Conservation (phyloP, 1,284 basidiomycete species). For the Cutaneotrichosporon cavernicola region DNA sequence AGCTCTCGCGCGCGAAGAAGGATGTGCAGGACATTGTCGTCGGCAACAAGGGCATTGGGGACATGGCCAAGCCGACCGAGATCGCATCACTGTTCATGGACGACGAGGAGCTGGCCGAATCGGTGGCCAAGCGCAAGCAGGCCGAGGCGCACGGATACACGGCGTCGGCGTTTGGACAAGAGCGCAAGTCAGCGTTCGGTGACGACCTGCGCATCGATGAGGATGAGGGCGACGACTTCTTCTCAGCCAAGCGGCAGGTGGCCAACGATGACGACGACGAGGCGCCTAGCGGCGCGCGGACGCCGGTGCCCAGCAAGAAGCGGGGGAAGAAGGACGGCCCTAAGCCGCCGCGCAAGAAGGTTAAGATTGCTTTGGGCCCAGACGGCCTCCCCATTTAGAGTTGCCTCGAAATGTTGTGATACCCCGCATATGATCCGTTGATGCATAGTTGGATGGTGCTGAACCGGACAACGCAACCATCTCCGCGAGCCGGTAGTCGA, state of each 20-base stretch:
- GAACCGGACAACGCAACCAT: no score
- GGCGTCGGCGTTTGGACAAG: slow-evolving; percentile 23
- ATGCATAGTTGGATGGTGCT: background rate
- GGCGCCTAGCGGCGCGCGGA: slow-evolving; percentile 30
- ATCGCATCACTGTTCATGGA: slow-evolving; percentile 94
- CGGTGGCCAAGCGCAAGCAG: slow-evolving; percentile 52
- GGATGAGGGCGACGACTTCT: slow-evolving; percentile 50
- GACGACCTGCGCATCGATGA: slow-evolving; percentile 38
- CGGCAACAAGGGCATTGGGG: slow-evolving; percentile 89
- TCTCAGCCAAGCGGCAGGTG: slow-evolving; percentile 24
- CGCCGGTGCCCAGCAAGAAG: slow-evolving; percentile 25
- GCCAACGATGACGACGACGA: slow-evolving; percentile 25
- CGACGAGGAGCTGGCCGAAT: slow-evolving; percentile 65
- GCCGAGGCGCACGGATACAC: slow-evolving; percentile 52
- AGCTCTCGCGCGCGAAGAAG: slow-evolving; percentile 91
- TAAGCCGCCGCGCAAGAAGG: slow-evolving; percentile 42
- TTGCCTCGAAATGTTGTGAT: background rate
- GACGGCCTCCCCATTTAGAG: slow-evolving; percentile 43
- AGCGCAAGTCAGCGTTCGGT: slow-evolving; percentile 36
- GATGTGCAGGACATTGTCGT: slow-evolving; percentile 99
- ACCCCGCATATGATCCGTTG: slow-evolving; percentile 11
- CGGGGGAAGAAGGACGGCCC: slow-evolving; percentile 19
- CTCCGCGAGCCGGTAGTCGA: no score
- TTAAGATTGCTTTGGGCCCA: slow-evolving; percentile 46
- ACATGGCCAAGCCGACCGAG: slow-evolving; percentile 92